Percentiles rank a stretch among this genome's conserved stretches.
Evolutionary conservation across 257 asterid genomes (phyloP).

Genomic region (Misopates orontium): DNA sequence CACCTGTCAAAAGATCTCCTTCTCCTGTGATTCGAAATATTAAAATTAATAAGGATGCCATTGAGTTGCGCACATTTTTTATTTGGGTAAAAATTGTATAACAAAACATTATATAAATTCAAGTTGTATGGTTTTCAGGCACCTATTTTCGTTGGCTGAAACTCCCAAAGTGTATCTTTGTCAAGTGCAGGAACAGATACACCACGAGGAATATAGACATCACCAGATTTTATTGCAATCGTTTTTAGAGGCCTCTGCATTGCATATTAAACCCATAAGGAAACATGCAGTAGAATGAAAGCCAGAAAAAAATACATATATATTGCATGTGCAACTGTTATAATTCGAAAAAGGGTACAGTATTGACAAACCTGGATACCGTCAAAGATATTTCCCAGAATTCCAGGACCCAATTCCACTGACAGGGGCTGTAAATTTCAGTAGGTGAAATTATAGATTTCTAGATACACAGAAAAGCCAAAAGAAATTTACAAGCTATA

Average conservation of each 20-base stretch:
- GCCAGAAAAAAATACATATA: constrained; percentile 7
- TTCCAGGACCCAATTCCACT: constrained; percentile 98
- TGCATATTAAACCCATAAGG: constrained; percentile 24
- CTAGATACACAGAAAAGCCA: neutral
- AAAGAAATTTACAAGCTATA: constrained; percentile 12
- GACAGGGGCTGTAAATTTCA: constrained; percentile 73
- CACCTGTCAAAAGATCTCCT: constrained; percentile 93
- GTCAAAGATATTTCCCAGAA: constrained; percentile 90
- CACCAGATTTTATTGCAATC: constrained; percentile 91
- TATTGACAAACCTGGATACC: constrained; percentile 79
- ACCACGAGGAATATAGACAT: constrained; percentile 99
- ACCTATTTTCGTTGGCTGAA: constrained; percentile 93
- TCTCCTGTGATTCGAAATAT: constrained; percentile 60
- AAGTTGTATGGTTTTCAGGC: constrained; percentile 17
- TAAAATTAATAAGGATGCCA: constrained; percentile 20
- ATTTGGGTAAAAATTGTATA: neutral
- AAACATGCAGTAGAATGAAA: constrained; percentile 1
- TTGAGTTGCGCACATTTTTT: constrained; percentile 8
- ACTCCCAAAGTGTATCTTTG: constrained; percentile 95
- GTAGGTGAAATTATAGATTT: constrained; percentile 9
- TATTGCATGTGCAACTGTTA: constrained; percentile 6
- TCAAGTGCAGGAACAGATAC: constrained; percentile 98
- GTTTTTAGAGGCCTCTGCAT: constrained; percentile 97
- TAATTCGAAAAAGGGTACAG: neutral
- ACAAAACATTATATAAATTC: constrained; percentile 4